Conservation (phyloP, 345 rosid genomes). For the Dimocarpus longan region DNA sequence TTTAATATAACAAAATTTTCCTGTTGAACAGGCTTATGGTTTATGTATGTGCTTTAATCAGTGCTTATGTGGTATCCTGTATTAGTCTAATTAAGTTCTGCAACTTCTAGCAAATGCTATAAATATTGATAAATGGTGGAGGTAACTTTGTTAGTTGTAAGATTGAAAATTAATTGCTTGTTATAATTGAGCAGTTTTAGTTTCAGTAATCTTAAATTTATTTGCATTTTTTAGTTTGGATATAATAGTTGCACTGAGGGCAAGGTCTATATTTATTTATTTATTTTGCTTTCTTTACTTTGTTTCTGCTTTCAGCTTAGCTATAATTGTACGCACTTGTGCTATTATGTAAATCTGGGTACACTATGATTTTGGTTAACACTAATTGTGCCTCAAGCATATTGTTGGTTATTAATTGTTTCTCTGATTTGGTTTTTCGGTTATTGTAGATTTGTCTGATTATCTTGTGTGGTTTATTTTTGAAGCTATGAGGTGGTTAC, state of each 20-base stretch:
- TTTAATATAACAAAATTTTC: not conserved
- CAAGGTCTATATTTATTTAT: not conserved
- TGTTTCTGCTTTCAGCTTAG: conserved; percentile 1
- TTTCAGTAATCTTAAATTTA: not conserved
- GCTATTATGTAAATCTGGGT: not conserved
- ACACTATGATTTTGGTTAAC: not conserved
- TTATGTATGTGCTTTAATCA: not conserved
- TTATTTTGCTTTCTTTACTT: not conserved
- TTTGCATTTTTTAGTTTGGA: not conserved
- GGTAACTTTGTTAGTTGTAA: not conserved
- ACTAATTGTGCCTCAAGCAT: not conserved
- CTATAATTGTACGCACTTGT: not conserved
- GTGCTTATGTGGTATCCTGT: not conserved
- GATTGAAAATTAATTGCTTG: not conserved
- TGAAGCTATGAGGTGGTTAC: conserved; percentile 8
- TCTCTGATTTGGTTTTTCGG: not conserved
- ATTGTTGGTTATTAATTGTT: not conserved
- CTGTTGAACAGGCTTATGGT: not conserved
- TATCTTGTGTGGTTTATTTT: not conserved
- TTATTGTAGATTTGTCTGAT: not conserved
- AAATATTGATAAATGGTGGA: not conserved
- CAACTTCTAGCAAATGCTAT: not conserved
- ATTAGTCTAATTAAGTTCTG: conserved; percentile 5
- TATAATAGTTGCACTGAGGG: not conserved
- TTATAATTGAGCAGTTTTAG: not conserved